Base-by-base conservation (phyloP, 331 rosid genomes). In the Pyrus hybrid region DNA sequence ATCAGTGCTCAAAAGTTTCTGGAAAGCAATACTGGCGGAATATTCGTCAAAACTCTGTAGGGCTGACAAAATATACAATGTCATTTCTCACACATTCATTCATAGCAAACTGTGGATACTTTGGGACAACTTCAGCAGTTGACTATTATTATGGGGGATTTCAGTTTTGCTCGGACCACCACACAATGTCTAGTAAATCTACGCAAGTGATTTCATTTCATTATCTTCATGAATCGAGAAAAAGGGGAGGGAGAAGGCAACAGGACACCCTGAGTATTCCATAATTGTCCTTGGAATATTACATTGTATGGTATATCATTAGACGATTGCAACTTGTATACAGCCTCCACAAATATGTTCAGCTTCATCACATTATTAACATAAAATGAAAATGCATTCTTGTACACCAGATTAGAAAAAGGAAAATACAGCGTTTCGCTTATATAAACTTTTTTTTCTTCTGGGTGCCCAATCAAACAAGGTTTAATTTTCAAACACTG, bases 1-100 rank as follows among this genome's bases (percentile, higher is more conserved):
- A 73, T 83, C 72, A 84, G 72, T 79, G 62, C 51, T 41, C 56
- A 47, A 53, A 49, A 51, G 25, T 13, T 82, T 28, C 57, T 3
- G 5, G 65, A 32, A 51, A 47, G 57, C 64, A 56, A 18, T 32
- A 37, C 3, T 14, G 20, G 43, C n/a, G 4, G 67, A 51, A 54
- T 49, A 49, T 51, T 68, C n/a, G 49, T 11, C 30, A n/a, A 41
- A 41, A 41, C 14, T 41, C 47, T 0, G 17, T 5, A 6, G 28
- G 58, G 20, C 20, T 37, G 41, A 17, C 43, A 41, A 57, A 60
- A 23, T 57, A 56, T 13, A 9, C 23, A 22, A 71, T 21, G 61
- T 21, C 64, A 21, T 18, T 37, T 28, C 54, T 30, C 66, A 54
- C 64, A 56, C 67, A 58, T 72, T 22, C 67, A 57, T 26, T 61